phyloP scores from a whole-genome alignment of 2,329 filamentous ascomycete genomes.

The Teratosphaeria viscida region DNA sequence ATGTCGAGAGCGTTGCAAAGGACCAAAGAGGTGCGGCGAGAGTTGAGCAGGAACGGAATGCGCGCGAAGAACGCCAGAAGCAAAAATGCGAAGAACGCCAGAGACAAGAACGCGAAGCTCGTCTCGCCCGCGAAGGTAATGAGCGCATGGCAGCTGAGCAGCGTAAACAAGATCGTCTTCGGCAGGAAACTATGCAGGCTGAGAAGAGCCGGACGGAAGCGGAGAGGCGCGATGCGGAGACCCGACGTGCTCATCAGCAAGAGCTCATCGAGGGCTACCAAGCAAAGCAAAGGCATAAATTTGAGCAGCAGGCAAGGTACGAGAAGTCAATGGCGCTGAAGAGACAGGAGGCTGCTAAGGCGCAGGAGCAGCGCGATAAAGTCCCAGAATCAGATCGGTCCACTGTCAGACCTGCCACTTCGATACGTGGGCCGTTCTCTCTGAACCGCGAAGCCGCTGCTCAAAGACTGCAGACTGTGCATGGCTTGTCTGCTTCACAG shows the following conservation, averaged over 20 bases:
- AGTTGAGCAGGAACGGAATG: not conserved
- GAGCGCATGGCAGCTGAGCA: not conserved
- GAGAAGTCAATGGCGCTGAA: not conserved
- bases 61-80: not conserved
- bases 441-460: constrained; percentile 6
- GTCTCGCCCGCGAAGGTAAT: not conserved
- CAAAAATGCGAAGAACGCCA: not conserved
- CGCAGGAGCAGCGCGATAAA: not conserved
- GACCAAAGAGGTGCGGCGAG: not conserved
- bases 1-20: not conserved
- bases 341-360: not conserved
- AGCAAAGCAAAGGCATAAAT: not conserved
- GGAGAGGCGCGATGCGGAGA: not conserved
- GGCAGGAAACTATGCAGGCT: not conserved
- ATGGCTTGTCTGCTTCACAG: not conserved
- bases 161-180: not conserved
- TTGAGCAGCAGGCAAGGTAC: not conserved
- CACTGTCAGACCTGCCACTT: not conserved
- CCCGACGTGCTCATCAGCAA: not conserved
- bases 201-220: not conserved
- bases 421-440: constrained; percentile 2
- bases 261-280: not conserved
- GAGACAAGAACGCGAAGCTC: not conserved
- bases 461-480: not conserved
- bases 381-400: not conserved